A percentile compares a stretch with the other conserved stretches of the same genome.
Conservation (phyloP, 2,329 filamentous ascomycete genomes). For the Penicillium sp. region DNA sequence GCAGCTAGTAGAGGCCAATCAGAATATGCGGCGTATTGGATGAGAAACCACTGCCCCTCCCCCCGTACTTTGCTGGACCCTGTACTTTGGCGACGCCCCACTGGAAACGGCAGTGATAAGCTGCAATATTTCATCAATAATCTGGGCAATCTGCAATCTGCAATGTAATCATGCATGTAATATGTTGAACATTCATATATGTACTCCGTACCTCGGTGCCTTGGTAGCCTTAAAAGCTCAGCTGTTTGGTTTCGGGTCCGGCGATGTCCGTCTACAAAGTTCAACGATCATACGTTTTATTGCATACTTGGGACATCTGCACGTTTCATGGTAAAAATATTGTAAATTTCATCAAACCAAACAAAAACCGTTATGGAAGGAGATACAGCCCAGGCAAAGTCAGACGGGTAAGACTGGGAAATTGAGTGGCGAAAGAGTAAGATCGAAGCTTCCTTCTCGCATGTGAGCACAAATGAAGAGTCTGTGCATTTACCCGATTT, state of each 20-base stretch:
- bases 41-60: not conserved
- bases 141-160: not conserved
- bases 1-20: not conserved
- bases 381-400: not conserved
- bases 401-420: not conserved
- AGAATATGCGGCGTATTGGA: not conserved
- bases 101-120: not conserved
- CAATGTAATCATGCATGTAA: conserved; percentile 5
- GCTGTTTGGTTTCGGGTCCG: not conserved
- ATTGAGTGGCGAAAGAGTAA: not conserved
- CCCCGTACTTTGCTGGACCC: conserved; percentile 2
- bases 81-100: not conserved
- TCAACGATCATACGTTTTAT: not conserved
- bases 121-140: not conserved
- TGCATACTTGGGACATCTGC: not conserved
- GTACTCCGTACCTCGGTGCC: not conserved
- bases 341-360: no score
- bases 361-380: not conserved
- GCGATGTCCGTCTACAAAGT: not conserved
- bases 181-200: not conserved
- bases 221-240: not conserved
- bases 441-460: not conserved
- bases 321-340: not conserved
- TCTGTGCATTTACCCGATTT: conserved; percentile 26
- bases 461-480: conserved; percentile 1